Percentiles rank a stretch among this genome's conserved stretches.
Conservation (phyloP, 495 filamentous ascomycete genomes). For the Pyrenula massariospora region DNA sequence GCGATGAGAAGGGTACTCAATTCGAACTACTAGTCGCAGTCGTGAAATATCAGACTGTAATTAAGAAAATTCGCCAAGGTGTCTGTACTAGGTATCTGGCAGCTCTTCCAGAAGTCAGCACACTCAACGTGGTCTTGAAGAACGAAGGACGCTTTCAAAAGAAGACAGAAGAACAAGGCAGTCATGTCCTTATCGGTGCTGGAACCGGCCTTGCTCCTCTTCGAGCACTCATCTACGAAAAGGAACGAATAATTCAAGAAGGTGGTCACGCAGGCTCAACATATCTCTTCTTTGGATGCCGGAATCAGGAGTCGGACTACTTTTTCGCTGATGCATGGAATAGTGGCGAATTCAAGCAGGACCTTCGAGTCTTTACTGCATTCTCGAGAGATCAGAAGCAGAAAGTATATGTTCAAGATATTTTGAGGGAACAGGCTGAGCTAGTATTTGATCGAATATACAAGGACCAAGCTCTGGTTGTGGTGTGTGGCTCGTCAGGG, state of each 20-base stretch:
- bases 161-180: conserved; percentile 23
- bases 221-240: conserved; percentile 65
- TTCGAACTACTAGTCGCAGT: conserved; percentile 82
- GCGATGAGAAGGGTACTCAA: conserved; percentile 20
- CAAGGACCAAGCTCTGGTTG: conserved; percentile 42
- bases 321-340: conserved; percentile 73
- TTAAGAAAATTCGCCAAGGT: conserved; percentile 74
- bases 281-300: conserved; percentile 67
- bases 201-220: conserved; percentile 90
- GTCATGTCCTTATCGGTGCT: conserved; percentile 68
- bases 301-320: conserved; percentile 61
- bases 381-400: conserved; percentile 70
- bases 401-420: conserved; percentile 86
- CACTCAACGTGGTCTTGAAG: conserved; percentile 46
- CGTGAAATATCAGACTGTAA: conserved; percentile 80
- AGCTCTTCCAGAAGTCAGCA: conserved; percentile 42
- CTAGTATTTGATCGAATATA: conserved; percentile 48
- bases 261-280: conserved; percentile 20
- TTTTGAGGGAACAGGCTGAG: conserved; percentile 48
- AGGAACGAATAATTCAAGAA: conserved; percentile 14
- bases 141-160: conserved; percentile 3
- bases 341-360: conserved; percentile 7
- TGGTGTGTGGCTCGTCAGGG: conserved; percentile 74
- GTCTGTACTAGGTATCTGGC: conserved; percentile 83
- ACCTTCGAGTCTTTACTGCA: conserved; percentile 54